A percentile compares a stretch with the other conserved stretches of the same genome.
Evolutionary conservation across 345 rosid genomes (phyloP).

Genomic region (Moricandia arvensis): DNA sequence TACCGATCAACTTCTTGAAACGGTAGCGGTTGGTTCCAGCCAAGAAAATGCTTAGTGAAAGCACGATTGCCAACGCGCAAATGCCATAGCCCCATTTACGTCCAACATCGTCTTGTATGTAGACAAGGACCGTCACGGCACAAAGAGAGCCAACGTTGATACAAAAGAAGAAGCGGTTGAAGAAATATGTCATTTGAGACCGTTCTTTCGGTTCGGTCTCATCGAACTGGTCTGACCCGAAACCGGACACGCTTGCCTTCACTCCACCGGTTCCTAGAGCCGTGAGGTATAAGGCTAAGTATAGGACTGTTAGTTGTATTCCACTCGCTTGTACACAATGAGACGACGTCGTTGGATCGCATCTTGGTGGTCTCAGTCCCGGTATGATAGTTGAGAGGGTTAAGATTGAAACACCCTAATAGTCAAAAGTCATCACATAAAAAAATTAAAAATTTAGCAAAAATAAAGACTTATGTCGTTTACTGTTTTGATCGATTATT

Average conservation of each 20-base stretch:
- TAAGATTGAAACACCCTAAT: constrained; percentile 75
- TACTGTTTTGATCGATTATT: background rate
- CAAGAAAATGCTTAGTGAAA: constrained; percentile 55
- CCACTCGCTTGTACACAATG: constrained; percentile 62
- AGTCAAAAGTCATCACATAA: background rate
- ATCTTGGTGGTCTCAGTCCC: constrained; percentile 76
- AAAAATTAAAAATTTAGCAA: background rate
- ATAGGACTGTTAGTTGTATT: constrained; percentile 60
- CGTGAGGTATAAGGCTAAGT: constrained; percentile 73
- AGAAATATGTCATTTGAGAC: constrained; percentile 69
- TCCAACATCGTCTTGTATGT: constrained; percentile 83
- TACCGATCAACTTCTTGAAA: constrained; percentile 80
- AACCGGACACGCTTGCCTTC: constrained; percentile 94
- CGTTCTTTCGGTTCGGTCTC: constrained; percentile 64
- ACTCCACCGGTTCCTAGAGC: constrained; percentile 96
- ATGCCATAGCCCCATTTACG: constrained; percentile 90
- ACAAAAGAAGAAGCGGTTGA: constrained; percentile 93
- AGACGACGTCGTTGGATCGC: constrained; percentile 36
- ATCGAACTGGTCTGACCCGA: constrained; percentile 93
- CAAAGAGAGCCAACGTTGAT: constrained; percentile 76
- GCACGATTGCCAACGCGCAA: constrained; percentile 70
- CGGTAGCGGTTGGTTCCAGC: constrained; percentile 81
- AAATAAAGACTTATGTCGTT: constrained; percentile 16
- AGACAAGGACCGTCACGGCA: constrained; percentile 85
- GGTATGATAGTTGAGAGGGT: constrained; percentile 85